phyloP scores from a whole-genome alignment of 768 basidiomycete species.

The Solioccasus polychromus region DNA sequence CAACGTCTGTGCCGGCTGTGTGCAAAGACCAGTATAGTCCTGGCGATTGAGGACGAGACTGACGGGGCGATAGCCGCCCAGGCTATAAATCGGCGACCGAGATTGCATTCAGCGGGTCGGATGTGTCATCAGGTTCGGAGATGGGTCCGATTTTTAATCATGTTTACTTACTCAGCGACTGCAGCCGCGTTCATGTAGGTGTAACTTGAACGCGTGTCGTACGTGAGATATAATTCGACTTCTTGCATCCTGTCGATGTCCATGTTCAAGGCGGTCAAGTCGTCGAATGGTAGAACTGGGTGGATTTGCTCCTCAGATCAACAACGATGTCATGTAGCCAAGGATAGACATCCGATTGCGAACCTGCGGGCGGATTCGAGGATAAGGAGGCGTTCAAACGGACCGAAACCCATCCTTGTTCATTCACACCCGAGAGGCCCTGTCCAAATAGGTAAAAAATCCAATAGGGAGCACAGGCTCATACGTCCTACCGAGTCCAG shows the following conservation, averaged over 20 bases:
- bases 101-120: slow-evolving; percentile 61
- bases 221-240: slow-evolving; percentile 71
- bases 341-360: slow-evolving; percentile 33
- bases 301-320: slow-evolving; percentile 47
- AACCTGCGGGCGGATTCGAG: slow-evolving; percentile 8
- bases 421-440: slow-evolving; percentile 27
- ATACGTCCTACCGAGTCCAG: slow-evolving; percentile 46
- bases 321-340: neutral
- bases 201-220: slow-evolving; percentile 79
- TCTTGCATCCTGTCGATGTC: slow-evolving; percentile 73
- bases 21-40: slow-evolving; percentile 62
- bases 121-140: slow-evolving; percentile 70
- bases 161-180: slow-evolving; percentile 68
- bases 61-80: slow-evolving; percentile 68
- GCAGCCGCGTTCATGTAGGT: slow-evolving; percentile 63
- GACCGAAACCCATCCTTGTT: slow-evolving; percentile 24
- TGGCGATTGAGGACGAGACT: slow-evolving; percentile 64
- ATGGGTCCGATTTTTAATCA: slow-evolving; percentile 63
- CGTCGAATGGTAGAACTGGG: slow-evolving; percentile 63
- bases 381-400: neutral
- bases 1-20: slow-evolving; percentile 62
- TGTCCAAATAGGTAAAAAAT: too few species aligned
- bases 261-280: slow-evolving; percentile 51
- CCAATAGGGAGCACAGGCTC: slow-evolving; percentile 49
- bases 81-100: slow-evolving; percentile 46